phyloP scores from a whole-genome alignment of 345 rosid species.

The Citrus glauca region DNA sequence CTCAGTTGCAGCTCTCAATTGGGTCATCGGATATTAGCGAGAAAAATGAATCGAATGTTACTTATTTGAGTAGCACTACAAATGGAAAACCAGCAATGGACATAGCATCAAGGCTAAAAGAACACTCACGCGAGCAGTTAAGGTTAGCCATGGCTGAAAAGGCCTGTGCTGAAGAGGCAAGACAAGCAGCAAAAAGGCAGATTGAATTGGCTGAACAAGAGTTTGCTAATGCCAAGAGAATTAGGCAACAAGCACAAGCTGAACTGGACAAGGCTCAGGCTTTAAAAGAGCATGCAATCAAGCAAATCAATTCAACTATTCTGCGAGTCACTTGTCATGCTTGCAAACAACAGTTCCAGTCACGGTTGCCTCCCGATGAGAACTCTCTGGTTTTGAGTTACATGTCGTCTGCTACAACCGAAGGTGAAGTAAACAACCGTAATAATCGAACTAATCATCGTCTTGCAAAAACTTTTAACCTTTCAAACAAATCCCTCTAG shows the following conservation, averaged over 20 bases:
- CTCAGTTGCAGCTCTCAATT: conserved; percentile 62
- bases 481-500: neutral
- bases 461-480: conserved; percentile 7
- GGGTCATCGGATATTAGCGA: conserved; percentile 44
- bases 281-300: conserved; percentile 58
- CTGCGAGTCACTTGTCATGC: conserved; percentile 71
- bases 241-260: conserved; percentile 73
- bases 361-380: conserved; percentile 32
- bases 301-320: conserved; percentile 57
- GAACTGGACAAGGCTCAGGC: conserved; percentile 68
- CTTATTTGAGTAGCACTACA: conserved; percentile 3
- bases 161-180: conserved; percentile 54
- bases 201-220: conserved; percentile 79
- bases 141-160: conserved; percentile 61
- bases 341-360: conserved; percentile 65
- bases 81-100: conserved; percentile 18
- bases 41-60: conserved; percentile 19
- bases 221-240: conserved; percentile 68
- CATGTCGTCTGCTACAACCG: conserved; percentile 45
- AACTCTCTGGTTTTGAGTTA: conserved; percentile 49
- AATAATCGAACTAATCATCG: neutral
- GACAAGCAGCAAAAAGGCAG: conserved; percentile 62
- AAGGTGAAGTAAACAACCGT: conserved; percentile 35
- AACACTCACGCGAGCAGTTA: conserved; percentile 38
- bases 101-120: conserved; percentile 27